Conservation (phyloP, 2,329 filamentous ascomycete species). For the Phoma herbarum region DNA sequence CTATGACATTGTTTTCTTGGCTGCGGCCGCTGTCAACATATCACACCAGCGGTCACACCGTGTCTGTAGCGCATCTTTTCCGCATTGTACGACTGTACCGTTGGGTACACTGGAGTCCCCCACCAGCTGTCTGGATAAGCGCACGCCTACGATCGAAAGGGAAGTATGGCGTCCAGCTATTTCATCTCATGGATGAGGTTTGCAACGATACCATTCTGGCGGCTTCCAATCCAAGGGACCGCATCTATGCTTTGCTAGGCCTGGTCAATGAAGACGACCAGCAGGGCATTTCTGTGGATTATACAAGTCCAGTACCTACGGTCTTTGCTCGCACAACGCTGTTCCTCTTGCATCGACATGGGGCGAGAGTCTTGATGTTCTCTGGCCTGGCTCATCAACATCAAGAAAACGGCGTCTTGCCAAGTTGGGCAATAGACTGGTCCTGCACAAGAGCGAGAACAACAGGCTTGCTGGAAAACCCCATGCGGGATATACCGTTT, state of each 20-base stretch:
- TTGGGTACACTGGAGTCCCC: background rate
- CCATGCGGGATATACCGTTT: background rate
- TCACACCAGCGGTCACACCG: background rate
- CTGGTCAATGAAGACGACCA: background rate
- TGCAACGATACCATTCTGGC: background rate
- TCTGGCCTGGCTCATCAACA: background rate
- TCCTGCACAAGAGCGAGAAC: background rate
- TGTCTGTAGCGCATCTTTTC: background rate
- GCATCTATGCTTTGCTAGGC: conserved; percentile 1
- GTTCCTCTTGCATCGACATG: background rate
- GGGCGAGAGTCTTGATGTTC: background rate
- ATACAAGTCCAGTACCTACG: background rate
- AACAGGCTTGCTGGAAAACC: background rate
- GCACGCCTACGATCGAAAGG: background rate
- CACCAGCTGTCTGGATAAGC: background rate
- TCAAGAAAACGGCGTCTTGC: background rate
- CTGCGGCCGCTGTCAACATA: background rate
- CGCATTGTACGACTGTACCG: background rate
- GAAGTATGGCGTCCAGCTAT: background rate
- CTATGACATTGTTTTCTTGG: background rate
- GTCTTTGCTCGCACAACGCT: background rate
- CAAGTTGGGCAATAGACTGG: conserved; percentile 5
- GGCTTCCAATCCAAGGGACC: background rate
- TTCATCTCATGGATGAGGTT: background rate
- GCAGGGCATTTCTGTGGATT: background rate